Percentiles rank a stretch among this genome's conserved stretches.
Evolutionary conservation across 495 filamentous ascomycete species (phyloP).

Genomic region (Penicillium arizonense): DNA sequence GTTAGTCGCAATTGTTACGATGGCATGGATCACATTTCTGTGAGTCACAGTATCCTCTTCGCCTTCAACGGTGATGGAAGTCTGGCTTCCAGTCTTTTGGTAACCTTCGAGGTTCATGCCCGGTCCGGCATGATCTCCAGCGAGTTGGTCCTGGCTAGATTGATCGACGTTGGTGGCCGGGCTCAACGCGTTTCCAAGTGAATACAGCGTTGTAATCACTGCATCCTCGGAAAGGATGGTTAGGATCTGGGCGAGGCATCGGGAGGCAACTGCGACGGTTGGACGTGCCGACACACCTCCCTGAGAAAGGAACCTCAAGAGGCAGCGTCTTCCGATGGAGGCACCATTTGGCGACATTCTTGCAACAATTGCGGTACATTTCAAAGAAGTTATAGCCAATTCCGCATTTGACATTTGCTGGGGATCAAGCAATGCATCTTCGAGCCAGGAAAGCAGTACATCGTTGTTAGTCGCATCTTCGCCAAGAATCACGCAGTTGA

Average conservation of each 20-base stretch:
- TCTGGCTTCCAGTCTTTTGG: slow-evolving; percentile 70
- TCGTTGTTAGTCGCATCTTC: slow-evolving; percentile 79
- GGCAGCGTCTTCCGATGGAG: slow-evolving; percentile 71
- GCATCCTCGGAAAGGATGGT: slow-evolving; percentile 84
- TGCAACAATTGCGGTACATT: slow-evolving; percentile 77
- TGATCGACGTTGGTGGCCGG: slow-evolving; percentile 50
- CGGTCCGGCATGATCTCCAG: slow-evolving; percentile 23
- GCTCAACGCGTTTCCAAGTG: slow-evolving; percentile 87
- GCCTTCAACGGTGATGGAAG: slow-evolving; percentile 67
- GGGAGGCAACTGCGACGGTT: slow-evolving; percentile 71
- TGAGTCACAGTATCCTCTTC: slow-evolving; percentile 76
- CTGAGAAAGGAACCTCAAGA: slow-evolving; percentile 83
- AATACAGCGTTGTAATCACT: slow-evolving; percentile 91
- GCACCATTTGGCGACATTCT: slow-evolving; percentile 69
- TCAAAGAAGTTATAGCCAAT: slow-evolving; percentile 73
- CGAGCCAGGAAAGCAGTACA: slow-evolving; percentile 81
- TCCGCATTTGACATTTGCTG: slow-evolving; percentile 75
- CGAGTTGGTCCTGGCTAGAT: slow-evolving; percentile 25
- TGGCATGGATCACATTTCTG: slow-evolving; percentile 81
- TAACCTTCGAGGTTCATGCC: slow-evolving; percentile 33
- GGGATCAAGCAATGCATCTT: slow-evolving; percentile 70
- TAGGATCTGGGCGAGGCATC: slow-evolving; percentile 76
- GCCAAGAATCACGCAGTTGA: slow-evolving; percentile 78
- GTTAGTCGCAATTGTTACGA: slow-evolving; percentile 77
- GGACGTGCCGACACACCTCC: slow-evolving; percentile 58